Evolutionary conservation across 768 basidiomycete species (phyloP).

Genomic region (Termitomyces sp.): DNA sequence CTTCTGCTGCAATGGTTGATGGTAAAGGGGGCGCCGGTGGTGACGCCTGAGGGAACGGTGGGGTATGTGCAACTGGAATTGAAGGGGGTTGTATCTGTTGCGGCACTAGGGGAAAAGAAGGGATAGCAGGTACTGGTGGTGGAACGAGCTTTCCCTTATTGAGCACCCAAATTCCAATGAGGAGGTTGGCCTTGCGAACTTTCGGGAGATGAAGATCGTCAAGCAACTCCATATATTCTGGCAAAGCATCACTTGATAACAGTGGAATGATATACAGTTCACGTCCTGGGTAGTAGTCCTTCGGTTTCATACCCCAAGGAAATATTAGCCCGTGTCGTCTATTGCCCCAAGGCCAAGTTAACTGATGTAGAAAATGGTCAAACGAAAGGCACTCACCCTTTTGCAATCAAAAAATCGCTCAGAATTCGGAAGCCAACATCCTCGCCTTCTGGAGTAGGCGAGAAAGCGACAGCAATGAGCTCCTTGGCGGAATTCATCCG

Average conservation of each 20-base stretch:
- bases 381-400: constrained; percentile 47
- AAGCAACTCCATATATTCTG: constrained; percentile 81
- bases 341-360: constrained; percentile 15
- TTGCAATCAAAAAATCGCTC: constrained; percentile 62
- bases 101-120: constrained; percentile 14
- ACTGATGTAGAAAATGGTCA: neutral
- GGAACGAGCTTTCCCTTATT: constrained; percentile 70
- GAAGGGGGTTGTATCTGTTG: constrained; percentile 9
- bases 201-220: constrained; percentile 72
- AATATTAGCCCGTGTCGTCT: constrained; percentile 86
- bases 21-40: constrained; percentile 23
- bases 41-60: constrained; percentile 15
- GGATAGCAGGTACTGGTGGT: constrained; percentile 14
- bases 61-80: constrained; percentile 13
- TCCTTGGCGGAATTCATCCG: constrained; percentile 75
- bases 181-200: constrained; percentile 53
- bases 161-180: constrained; percentile 84
- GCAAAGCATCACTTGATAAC: constrained; percentile 56
- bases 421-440: constrained; percentile 55
- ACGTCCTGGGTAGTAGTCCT: constrained; percentile 71
- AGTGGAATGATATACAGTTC: constrained; percentile 87
- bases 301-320: constrained; percentile 76
- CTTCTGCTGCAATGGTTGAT: constrained; percentile 59
- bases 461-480: constrained; percentile 71
- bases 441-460: constrained; percentile 39